Conservation (phyloP, 2,329 filamentous ascomycete genomes). For the Chrysoporthe austroafricana region DNA sequence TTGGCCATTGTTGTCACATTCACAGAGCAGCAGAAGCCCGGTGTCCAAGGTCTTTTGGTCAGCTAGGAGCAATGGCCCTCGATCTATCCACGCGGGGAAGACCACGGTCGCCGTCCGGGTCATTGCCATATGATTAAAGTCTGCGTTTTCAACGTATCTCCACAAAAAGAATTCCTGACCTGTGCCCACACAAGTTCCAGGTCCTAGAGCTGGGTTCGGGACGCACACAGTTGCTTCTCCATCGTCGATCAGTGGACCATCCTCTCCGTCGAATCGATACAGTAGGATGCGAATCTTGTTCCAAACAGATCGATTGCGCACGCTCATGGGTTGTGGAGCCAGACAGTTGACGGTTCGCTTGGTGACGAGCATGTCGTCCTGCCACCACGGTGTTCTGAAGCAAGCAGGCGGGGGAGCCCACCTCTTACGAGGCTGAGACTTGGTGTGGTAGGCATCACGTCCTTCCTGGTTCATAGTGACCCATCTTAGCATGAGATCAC, state of each 20-base stretch:
- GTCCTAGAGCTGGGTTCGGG: constrained; percentile 2
- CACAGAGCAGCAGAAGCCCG: constrained; percentile 2
- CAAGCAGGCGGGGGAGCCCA: background rate
- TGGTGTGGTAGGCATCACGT: constrained; percentile 1
- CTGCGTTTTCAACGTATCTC: constrained; percentile 10
- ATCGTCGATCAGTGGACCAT: background rate
- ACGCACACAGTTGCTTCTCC: constrained; percentile 1
- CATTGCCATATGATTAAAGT: constrained; percentile 8
- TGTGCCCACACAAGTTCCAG: background rate
- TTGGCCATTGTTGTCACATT: constrained; percentile 5
- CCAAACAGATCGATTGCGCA: background rate
- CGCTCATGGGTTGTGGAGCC: background rate
- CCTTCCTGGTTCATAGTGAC: background rate
- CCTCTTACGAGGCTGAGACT: background rate
- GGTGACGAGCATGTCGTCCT: background rate
- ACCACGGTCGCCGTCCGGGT: constrained; percentile 3
- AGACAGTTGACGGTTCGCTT: constrained; percentile 1
- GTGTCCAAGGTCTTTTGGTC: constrained; percentile 8
- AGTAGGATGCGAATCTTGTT: constrained; percentile 11
- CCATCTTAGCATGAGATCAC: background rate
- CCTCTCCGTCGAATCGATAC: constrained; percentile 6
- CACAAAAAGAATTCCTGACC: background rate
- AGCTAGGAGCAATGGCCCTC: background rate
- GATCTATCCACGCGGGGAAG: background rate
- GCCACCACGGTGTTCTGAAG: background rate